Evolutionary conservation across 2,329 filamentous ascomycete species (phyloP).

Genomic region (Uncinocarpus reesii): DNA sequence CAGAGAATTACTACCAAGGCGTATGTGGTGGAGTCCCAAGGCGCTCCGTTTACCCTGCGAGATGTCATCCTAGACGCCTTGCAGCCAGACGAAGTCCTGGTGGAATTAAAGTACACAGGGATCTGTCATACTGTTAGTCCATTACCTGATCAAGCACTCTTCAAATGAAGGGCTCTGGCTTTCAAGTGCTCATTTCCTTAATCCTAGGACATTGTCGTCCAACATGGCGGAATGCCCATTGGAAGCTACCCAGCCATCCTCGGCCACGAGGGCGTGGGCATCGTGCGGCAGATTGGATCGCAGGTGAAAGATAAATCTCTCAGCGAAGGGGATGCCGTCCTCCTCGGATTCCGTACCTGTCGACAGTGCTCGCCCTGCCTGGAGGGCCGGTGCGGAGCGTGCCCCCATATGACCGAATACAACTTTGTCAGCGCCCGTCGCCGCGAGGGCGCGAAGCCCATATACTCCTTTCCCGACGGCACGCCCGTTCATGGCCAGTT

Average conservation of each 20-base stretch:
- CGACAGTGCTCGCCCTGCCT: neutral
- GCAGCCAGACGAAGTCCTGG: constrained; percentile 2
- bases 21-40: constrained; percentile 1
- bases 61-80: neutral
- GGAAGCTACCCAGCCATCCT: constrained; percentile 41
- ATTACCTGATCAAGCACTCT: neutral
- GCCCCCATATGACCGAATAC: neutral
- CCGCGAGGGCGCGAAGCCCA: neutral
- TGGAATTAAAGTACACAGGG: constrained; percentile 8
- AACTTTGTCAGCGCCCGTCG: constrained; percentile 1
- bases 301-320: constrained; percentile 19
- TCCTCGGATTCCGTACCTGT: constrained; percentile 3
- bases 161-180: neutral
- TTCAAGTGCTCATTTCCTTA: neutral
- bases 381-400: neutral
- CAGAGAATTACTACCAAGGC: neutral
- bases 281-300: constrained; percentile 47
- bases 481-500: constrained; percentile 4
- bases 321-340: neutral
- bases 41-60: neutral
- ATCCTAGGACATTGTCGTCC: constrained; percentile 9
- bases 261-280: constrained; percentile 57
- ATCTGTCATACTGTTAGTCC: constrained; percentile 8
- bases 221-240: constrained; percentile 2
- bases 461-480: neutral